phyloP scores from a whole-genome alignment of 306 rosid genomes.

The Lathyrus tuberosus region DNA sequence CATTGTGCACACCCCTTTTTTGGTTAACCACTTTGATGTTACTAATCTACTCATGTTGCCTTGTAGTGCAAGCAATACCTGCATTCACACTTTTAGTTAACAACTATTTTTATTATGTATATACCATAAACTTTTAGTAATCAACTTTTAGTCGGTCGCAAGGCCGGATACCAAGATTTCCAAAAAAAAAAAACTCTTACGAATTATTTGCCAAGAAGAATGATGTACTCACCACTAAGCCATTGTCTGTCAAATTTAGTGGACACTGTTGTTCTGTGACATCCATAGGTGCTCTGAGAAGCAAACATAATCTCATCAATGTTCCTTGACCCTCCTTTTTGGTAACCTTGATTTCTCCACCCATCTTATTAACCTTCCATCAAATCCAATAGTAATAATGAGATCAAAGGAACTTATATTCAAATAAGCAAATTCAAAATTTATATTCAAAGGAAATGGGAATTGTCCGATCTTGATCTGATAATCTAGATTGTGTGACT shows the following conservation, averaged over 20 bases:
- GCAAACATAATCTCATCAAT: constrained; percentile 74
- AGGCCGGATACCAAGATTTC: no score
- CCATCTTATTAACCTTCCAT: constrained; percentile 92
- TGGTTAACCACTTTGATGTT: constrained; percentile 77
- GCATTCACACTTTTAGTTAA: constrained; percentile 28
- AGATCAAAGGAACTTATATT: constrained; percentile 29
- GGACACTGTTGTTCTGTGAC: constrained; percentile 66
- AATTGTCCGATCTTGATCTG: background rate
- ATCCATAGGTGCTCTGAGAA: constrained; percentile 72
- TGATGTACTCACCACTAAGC: constrained; percentile 68
- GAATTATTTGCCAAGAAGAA: background rate
- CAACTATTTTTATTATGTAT: background rate
- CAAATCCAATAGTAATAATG: constrained; percentile 29
- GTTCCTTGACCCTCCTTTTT: constrained; percentile 90
- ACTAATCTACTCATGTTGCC: constrained; percentile 75
- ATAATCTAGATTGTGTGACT: background rate
- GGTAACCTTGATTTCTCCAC: constrained; percentile 91
- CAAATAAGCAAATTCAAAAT: constrained; percentile 9
- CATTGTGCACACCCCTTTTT: constrained; percentile 67
- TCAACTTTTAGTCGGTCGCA: no score
- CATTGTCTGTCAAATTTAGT: constrained; percentile 62
- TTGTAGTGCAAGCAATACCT: constrained; percentile 84
- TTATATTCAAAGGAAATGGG: constrained; percentile 2
- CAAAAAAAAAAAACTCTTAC: no score
- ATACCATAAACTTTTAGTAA: no score